Conservation (phyloP, 108 stramenopile species). For the Seminavis robusta region DNA sequence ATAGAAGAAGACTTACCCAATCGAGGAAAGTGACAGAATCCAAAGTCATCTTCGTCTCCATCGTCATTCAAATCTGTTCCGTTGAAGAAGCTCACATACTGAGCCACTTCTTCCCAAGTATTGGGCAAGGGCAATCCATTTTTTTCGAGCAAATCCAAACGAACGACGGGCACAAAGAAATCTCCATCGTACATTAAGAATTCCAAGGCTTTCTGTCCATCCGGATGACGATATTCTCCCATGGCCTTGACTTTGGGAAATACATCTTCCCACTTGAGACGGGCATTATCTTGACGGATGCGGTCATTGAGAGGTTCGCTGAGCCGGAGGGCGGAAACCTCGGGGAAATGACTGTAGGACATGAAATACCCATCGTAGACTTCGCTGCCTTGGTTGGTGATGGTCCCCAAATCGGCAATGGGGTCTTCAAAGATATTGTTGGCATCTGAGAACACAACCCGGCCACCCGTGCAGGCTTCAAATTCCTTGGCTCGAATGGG, state of each 20-base stretch:
- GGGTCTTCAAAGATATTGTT: conserved; percentile 29
- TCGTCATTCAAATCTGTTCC: conserved; percentile 43
- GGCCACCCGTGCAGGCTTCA: conserved; percentile 24
- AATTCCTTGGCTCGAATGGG: conserved; percentile 14
- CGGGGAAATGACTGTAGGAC: conserved; percentile 24
- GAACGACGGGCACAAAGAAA: conserved; percentile 31
- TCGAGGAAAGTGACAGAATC: conserved; percentile 33
- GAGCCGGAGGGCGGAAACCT: too few species aligned
- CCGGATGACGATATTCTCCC: conserved; percentile 43
- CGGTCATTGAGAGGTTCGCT: conserved; percentile 37
- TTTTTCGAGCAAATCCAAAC: conserved; percentile 29
- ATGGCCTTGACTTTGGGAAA: conserved; percentile 32
- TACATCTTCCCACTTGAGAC: conserved; percentile 31
- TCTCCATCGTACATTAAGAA: conserved; percentile 35
- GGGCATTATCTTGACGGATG: conserved; percentile 5
- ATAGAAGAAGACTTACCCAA: too few species aligned
- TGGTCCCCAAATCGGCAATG: conserved; percentile 26
- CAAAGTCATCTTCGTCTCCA: conserved; percentile 26
- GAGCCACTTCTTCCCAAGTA: conserved; percentile 41
- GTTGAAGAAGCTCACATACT: conserved; percentile 22
- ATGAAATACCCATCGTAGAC: conserved; percentile 40
- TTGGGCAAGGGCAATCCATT: conserved; percentile 24
- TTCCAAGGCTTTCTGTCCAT: conserved; percentile 28
- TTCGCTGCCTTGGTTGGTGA: conserved; percentile 9
- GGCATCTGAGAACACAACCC: conserved; percentile 25